Percentiles rank a stretch among this genome's conserved stretches.
Conservation (phyloP, 768 basidiomycete species). For the Baorangia bicolor region DNA sequence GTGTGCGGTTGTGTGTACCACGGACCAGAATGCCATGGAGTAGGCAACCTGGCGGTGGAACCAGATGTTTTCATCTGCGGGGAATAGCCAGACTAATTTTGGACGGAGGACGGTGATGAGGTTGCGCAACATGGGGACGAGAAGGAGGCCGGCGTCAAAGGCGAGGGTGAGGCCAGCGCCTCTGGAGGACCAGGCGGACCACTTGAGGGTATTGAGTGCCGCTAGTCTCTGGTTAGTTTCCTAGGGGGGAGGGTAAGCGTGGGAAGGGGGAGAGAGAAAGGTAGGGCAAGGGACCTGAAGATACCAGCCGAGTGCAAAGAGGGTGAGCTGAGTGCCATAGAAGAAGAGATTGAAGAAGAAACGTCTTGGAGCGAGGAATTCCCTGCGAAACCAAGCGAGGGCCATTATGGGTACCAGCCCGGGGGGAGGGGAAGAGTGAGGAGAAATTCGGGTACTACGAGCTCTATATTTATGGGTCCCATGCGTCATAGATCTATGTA, state of each 20-base stretch:
- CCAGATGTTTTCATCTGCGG: constrained; percentile 95
- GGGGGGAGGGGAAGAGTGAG: not conserved
- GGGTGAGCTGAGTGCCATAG: constrained; percentile 69
- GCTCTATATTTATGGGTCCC: not conserved
- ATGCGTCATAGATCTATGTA: not conserved
- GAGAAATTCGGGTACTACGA: not conserved
- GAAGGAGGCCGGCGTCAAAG: constrained; percentile 80
- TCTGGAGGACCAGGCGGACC: constrained; percentile 87
- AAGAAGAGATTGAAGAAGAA: constrained; percentile 76
- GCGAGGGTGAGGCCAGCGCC: constrained; percentile 92
- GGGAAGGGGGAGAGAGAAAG: not conserved
- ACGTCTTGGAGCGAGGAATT: constrained; percentile 62
- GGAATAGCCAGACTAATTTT: constrained; percentile 76
- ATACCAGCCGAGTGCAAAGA: constrained; percentile 89
- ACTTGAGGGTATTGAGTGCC: constrained; percentile 75
- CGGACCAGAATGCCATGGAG: constrained; percentile 88
- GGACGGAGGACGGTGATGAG: constrained; percentile 83
- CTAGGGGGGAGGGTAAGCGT: constrained; percentile 36
- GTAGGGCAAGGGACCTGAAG: constrained; percentile 55
- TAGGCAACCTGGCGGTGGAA: constrained; percentile 95
- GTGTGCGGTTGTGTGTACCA: constrained; percentile 92
- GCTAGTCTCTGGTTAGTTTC: constrained; percentile 59
- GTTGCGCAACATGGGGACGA: constrained; percentile 89
- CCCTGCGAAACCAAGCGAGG: constrained; percentile 63
- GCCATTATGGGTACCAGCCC: not conserved